These are phyloP conservation scores for Blumeria graminis DNA, from an alignment of 2,329 filamentous ascomycete species.

Conservation along the genomic window DNA sequence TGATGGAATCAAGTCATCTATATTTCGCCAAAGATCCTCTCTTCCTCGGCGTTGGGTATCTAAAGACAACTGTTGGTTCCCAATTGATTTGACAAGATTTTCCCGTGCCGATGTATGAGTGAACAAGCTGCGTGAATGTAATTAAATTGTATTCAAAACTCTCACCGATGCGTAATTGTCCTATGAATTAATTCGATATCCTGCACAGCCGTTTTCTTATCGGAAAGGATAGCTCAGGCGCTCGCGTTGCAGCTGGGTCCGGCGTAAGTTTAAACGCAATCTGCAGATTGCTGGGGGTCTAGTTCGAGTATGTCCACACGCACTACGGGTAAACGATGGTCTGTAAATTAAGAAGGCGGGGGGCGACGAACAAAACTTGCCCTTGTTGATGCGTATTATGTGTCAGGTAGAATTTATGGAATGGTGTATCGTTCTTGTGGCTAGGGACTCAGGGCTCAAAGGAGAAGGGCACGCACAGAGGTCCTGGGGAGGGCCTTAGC, in stretches of 20 bases:
- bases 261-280: neutral
- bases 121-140: neutral
- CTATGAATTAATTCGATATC: neutral
- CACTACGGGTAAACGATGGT: neutral
- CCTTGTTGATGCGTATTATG: neutral
- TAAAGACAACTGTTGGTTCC: neutral
- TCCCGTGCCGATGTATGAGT: neutral
- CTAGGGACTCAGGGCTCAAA: too few relatives aligned
- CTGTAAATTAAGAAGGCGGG: neutral
- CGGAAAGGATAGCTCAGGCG: neutral
- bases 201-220: neutral
- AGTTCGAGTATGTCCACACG: neutral
- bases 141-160: neutral
- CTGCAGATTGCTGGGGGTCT: neutral
- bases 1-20: neutral
- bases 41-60: neutral
- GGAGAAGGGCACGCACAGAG: neutral
- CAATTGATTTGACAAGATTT: neutral
- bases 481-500: neutral
- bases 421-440: neutral
- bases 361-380: neutral
- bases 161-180: neutral
- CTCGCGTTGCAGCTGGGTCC: neutral
- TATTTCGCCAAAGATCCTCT: neutral
- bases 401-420: neutral